Base-by-base conservation (phyloP, 306 rosid species). In the Trichosanthes truncata region DNA sequence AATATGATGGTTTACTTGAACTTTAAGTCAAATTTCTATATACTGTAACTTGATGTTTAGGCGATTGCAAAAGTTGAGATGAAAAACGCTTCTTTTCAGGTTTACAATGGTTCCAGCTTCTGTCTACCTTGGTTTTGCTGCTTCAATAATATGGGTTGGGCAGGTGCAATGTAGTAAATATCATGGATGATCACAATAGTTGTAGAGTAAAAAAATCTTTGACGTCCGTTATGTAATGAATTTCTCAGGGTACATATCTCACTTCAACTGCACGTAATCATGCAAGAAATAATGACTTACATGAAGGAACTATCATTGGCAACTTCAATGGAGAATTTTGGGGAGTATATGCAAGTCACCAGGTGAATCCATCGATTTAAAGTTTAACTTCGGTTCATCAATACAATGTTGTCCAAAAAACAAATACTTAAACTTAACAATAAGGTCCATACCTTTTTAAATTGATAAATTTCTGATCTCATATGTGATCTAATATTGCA, bases 121-220 rank as follows among this genome's bases (percentile, higher is more conserved):
- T 65, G 40, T 95, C 84, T 93, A 90, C 88, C 86, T 95, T 68
- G 97, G 97, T 23, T 95, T 95, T 89, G 82, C 97, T 85, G 97
- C 99, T 88, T 90, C 99, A 73, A 93, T 95, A 61, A 93, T 91
- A 83, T 95, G 99, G 97, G 99, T 95, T 85, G 99, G 93, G 79
- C 85, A 95, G 98, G 98, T 95, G 80, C 68, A 53, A 57, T 83
- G 83, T 80, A 17, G 61, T 56, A 63, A 77, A 35, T 83, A 4
- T 51, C 74, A 67, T 72, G 23, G 29, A 55, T 35, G 20, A 38
- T 52, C 41, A 61, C 7, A 51, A 31, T 68, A 49, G 67, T 81
- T 76, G 31, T 41, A 35, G 41, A 20, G 66, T 60, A n/a, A 76
- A 62, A 45, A 56, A 60, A 46, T 8, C 41, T 61, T 67, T 59